Percentiles rank a stretch among this genome's conserved stretches.
These are phyloP conservation scores for Ceratocystis diversiconidia DNA, from an alignment of 2,329 filamentous ascomycete genomes.

Conservation along the genomic window DNA sequence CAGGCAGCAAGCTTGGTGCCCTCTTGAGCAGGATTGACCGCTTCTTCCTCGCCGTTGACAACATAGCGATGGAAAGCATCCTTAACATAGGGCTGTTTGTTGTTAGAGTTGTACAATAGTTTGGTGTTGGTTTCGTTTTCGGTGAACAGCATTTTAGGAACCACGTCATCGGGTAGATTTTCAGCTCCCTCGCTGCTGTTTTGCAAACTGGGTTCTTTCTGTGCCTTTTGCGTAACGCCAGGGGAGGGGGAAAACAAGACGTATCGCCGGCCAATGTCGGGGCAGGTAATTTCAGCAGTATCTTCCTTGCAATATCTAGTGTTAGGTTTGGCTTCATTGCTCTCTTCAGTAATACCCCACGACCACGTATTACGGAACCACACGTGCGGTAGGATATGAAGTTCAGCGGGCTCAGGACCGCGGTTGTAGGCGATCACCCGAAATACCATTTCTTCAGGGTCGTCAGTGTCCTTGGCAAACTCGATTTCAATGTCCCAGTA, in stretches of 20 bases:
- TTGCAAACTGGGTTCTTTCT: too few relatives aligned
- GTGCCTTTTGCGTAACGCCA: constrained; percentile 39
- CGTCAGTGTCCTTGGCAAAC: constrained; percentile 83
- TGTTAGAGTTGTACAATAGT: constrained; percentile 60
- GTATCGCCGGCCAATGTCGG: constrained; percentile 68
- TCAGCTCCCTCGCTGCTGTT: constrained; percentile 30
- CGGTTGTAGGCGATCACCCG: constrained; percentile 94
- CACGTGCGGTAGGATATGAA: constrained; percentile 87
- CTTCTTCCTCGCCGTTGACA: constrained; percentile 63
- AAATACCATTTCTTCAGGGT: constrained; percentile 83
- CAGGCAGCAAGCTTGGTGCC: constrained; percentile 87
- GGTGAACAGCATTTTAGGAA: constrained; percentile 77
- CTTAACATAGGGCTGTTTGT: constrained; percentile 76
- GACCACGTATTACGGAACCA: constrained; percentile 98
- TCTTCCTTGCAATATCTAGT: constrained; percentile 45
- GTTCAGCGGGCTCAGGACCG: constrained; percentile 73
- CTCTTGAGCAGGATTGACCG: constrained; percentile 62
- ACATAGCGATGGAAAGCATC: constrained; percentile 88
- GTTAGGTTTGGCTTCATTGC: constrained; percentile 74
- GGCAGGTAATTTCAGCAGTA: constrained; percentile 27
- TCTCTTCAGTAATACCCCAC: constrained; percentile 66
- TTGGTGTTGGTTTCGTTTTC: constrained; percentile 90
- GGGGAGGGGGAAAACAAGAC: constrained; percentile 80
- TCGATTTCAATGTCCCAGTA: constrained; percentile 99
- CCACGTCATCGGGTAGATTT: constrained; percentile 49